A percentile compares a stretch with the other conserved stretches of the same genome.
Conservation (phyloP, 306 rosid genomes). For the Trifolium dubium region DNA sequence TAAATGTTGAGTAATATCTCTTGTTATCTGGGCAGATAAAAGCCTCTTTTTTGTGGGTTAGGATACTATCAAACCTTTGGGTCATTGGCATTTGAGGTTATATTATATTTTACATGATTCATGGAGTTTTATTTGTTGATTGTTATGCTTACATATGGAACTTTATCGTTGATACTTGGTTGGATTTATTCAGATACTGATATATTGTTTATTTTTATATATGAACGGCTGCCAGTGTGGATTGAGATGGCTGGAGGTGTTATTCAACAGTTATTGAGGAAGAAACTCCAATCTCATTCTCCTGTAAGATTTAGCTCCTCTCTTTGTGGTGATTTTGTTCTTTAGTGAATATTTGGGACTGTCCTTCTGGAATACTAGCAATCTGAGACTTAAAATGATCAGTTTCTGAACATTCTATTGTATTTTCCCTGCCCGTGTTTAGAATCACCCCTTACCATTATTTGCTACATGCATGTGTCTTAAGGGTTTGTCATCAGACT, state of each 20-base stretch:
- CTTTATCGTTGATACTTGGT: not conserved
- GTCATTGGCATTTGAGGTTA: conserved; percentile 2
- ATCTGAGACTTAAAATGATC: not conserved
- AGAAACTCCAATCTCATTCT: conserved; percentile 66
- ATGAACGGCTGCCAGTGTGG: conserved; percentile 45
- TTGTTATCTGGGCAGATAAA: not conserved
- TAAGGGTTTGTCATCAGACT: not conserved
- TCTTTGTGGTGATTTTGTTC: conserved; percentile 28
- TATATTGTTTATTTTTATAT: conserved; percentile 1
- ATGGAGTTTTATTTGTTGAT: conserved; percentile 5
- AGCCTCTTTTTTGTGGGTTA: not conserved
- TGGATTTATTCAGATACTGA: not conserved
- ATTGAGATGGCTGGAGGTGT: conserved; percentile 85
- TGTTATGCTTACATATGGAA: conserved; percentile 16
- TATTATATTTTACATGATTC: not conserved
- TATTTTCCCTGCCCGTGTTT: not conserved
- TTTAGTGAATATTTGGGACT: not conserved
- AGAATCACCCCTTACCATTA: not conserved
- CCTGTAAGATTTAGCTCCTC: conserved; percentile 53
- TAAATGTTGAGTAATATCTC: not conserved
- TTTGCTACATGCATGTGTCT: conserved; percentile 4
- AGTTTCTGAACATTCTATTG: conserved; percentile 11
- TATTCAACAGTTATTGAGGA: conserved; percentile 72
- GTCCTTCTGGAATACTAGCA: conserved; percentile 9
- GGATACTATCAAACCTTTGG: not conserved